Evolutionary conservation across 345 rosid species (phyloP), one percentile per base, ranked within the genome.

Genomic region (Lenwebbia sp.): DNA sequence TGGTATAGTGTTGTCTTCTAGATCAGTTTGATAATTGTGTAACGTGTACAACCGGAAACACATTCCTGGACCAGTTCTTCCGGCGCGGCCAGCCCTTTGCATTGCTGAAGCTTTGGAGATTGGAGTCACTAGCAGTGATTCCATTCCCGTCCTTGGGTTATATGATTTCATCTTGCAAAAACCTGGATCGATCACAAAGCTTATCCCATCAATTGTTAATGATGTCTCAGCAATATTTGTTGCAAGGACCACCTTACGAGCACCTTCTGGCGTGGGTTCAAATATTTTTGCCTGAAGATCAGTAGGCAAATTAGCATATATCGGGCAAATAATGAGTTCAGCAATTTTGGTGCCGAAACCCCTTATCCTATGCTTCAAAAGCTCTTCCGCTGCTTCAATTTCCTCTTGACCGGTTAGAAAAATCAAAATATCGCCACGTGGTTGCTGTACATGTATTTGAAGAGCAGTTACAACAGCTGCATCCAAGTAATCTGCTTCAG

Each of bases 211-310:
- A 49, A 97, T 97, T 19, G 99, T 97, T 85, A 97, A 88, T 44
- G 99, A 97, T 75, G 99, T 96, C 92, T 97, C 99, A 17, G 99
- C 99, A 82, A 97, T 97, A 89, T 97, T 97, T 87, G 99, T 97
- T 5, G 99, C 99, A 81, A 96, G 89, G 85, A 97, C 98, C 58
- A 97, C 99, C 90, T 97, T 97, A 47, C 99, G 95, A 44, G 98
- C 99, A 76, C 98, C 99, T 88, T 94, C 98, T 81, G 99, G 99
- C 54, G 99, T 97, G 83, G 98, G 95, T 86, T 95, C 99, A 91
- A 97, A 97, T 91, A 97, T 97, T 85, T 97, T 97, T 33, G 98
- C 93, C 87, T 97, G 99, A 88, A 97, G 96, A 87, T 97, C 99
- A 7, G 99, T 97, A 57, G 99, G 99, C 89, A 97, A 94, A 86